Percentiles rank a stretch among this genome's conserved stretches.
These are phyloP conservation scores for Chloranthus sessilifolius DNA, from an alignment of 164 flowering plant species.

Conservation along the genomic window DNA sequence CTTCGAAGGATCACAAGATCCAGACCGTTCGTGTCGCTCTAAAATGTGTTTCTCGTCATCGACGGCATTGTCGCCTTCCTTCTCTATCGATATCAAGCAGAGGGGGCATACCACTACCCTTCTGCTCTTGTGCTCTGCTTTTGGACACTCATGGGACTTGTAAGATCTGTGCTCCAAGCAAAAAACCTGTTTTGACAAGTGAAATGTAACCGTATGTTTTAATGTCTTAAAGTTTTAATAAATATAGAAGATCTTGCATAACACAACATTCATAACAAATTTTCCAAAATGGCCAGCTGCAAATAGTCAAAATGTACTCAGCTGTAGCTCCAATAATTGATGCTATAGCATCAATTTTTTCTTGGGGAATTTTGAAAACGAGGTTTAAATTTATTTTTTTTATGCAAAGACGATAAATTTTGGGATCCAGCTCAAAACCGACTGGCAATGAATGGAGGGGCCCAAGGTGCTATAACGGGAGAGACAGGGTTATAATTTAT, in stretches of 20 bases:
- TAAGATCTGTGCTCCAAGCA: constrained; percentile 75
- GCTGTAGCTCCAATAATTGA: too few species aligned
- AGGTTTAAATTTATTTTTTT: too few species aligned
- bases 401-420: too few species aligned
- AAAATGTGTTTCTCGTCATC: constrained; percentile 37
- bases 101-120: constrained; percentile 61
- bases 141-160: constrained; percentile 71
- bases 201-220: neutral
- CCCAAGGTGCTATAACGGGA: too few species aligned
- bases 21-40: constrained; percentile 55
- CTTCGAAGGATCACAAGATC: constrained; percentile 68
- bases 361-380: too few species aligned
- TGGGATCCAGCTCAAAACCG: too few species aligned
- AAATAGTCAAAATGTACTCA: too few species aligned
- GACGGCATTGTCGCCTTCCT: constrained; percentile 27
- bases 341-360: too few species aligned
- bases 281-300: too few species aligned
- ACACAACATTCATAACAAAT: too few species aligned
- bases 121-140: constrained; percentile 52
- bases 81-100: constrained; percentile 70
- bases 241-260: neutral
- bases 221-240: neutral
- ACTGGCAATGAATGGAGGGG: too few species aligned
- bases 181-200: constrained; percentile 40
- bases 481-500: too few species aligned